These are phyloP conservation scores for Rhododendron kiyosumense DNA, from an alignment of 148 eudicot species.

Conservation along the genomic window DNA sequence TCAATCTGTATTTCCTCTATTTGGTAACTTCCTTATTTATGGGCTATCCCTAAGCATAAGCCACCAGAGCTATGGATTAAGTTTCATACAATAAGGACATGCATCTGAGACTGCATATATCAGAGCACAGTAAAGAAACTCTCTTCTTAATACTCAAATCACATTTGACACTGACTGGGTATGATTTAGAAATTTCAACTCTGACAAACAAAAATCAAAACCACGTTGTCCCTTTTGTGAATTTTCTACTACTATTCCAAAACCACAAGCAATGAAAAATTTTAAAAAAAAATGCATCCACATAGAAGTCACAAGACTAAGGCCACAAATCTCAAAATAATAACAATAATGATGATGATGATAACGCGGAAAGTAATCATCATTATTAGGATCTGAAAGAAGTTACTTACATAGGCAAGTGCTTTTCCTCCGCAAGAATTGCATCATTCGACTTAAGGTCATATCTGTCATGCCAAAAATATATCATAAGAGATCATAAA, in stretches of 20 bases:
- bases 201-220: not conserved
- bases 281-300: not conserved
- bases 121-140: not conserved
- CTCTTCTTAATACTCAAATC: not conserved
- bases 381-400: not conserved
- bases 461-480: conserved; percentile 32
- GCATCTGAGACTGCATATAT: not conserved
- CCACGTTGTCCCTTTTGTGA: not conserved
- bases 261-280: not conserved
- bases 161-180: not conserved
- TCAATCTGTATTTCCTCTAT: not conserved
- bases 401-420: conserved; percentile 70
- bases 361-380: not conserved
- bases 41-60: not conserved
- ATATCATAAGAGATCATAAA: not conserved
- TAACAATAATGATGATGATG: not conserved
- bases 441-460: conserved; percentile 74
- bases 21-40: not conserved
- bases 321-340: not conserved
- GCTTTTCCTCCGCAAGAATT: conserved; percentile 91
- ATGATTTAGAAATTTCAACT: not conserved
- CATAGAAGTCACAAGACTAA: not conserved
- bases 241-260: not conserved
- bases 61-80: not conserved
- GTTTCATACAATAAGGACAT: not conserved